Conservation (phyloP, 2,329 filamentous ascomycete species). For the Aaosphaeria arxii region DNA sequence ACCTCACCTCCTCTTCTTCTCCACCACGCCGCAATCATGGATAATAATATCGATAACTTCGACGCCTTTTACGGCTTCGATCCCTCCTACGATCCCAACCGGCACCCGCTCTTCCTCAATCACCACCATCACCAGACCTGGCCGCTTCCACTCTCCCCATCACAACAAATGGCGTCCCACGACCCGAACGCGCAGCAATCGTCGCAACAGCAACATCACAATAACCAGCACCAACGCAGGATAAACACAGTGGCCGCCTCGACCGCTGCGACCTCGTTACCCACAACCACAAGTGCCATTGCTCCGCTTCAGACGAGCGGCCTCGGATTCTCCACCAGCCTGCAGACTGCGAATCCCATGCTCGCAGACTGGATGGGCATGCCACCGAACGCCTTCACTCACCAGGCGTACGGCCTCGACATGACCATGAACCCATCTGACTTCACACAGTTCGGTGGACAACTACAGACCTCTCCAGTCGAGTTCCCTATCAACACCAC, state of each 20-base stretch:
- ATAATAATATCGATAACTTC: conserved; percentile 41
- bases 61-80: conserved; percentile 42
- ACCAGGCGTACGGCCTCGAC: conserved; percentile 27
- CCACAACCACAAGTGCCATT: conserved; percentile 24
- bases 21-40: conserved; percentile 29
- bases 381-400: conserved; percentile 27
- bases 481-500: conserved; percentile 45
- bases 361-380: conserved; percentile 46
- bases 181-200: conserved; percentile 27
- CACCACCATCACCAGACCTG: conserved; percentile 27
- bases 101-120: conserved; percentile 23
- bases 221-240: conserved; percentile 24
- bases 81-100: conserved; percentile 35
- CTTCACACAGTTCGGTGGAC: conserved; percentile 39
- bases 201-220: conserved; percentile 11
- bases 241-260: conserved; percentile 26
- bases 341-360: conserved; percentile 34
- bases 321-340: conserved; percentile 30
- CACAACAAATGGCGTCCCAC: neutral
- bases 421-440: conserved; percentile 32
- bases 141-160: conserved; percentile 37
- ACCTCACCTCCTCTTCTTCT: conserved; percentile 13
- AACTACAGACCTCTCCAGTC: conserved; percentile 45
- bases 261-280: conserved; percentile 13
- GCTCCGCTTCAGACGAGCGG: conserved; percentile 32